Percentiles rank a stretch among this genome's conserved stretches.
These are phyloP conservation scores for Neonectria coccinea DNA, from an alignment of 2,329 filamentous ascomycete genomes.

Conservation along the genomic window DNA sequence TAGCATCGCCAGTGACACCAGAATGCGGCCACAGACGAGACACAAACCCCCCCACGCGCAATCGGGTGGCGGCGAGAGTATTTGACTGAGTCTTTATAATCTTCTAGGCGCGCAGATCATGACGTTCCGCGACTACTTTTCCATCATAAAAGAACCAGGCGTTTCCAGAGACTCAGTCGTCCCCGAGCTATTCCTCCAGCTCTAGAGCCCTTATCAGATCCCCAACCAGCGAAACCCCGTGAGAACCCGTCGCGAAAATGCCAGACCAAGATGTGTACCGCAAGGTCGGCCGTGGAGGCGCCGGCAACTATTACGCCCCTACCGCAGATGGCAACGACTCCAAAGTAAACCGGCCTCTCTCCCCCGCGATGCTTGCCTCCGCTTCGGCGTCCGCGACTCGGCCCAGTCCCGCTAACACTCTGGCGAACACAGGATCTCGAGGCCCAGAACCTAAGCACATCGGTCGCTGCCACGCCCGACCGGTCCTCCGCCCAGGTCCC, in stretches of 20 bases:
- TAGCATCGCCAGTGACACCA: conserved; percentile 35
- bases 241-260: conserved; percentile 26
- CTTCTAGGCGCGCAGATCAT: conserved; percentile 3
- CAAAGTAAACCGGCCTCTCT: conserved; percentile 41
- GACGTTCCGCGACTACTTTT: background rate
- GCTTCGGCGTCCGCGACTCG: background rate
- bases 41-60: conserved; percentile 26
- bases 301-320: conserved; percentile 70
- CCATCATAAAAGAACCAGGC: conserved; percentile 14
- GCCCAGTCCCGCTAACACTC: conserved; percentile 20
- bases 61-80: conserved; percentile 22
- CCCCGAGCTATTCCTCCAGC: background rate
- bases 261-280: conserved; percentile 58
- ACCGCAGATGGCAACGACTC: conserved; percentile 62
- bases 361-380: background rate
- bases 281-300: conserved; percentile 70
- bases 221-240: conserved; percentile 4
- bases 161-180: background rate
- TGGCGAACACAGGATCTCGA: conserved; percentile 52
- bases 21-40: conserved; percentile 23
- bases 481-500: conserved; percentile 43
- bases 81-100: conserved; percentile 18
- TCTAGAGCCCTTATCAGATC: conserved; percentile 6
- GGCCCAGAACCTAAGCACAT: conserved; percentile 49
- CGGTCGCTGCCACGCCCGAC: conserved; percentile 41